These are phyloP conservation scores for Globisporangium uncinulatum DNA, from an alignment of 352 stramenopile species.

Conservation along the genomic window DNA sequence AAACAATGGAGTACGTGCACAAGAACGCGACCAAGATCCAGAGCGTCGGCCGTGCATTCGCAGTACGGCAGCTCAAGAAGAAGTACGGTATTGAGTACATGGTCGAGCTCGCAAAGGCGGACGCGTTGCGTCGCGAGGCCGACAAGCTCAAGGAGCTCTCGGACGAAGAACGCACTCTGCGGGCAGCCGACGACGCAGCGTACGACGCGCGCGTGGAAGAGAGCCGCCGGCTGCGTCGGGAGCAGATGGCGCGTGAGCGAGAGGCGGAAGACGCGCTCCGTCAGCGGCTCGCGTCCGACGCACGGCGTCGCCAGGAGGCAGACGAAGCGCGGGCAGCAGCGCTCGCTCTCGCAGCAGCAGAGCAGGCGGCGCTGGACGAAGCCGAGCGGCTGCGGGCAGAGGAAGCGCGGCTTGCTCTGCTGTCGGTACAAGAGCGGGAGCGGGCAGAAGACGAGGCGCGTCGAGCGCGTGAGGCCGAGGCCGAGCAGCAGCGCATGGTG, in stretches of 20 bases:
- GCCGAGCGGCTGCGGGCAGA: conserved; percentile 10
- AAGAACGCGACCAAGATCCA: conserved; percentile 88
- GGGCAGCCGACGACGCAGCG: conserved; percentile 40
- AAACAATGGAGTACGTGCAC: conserved; percentile 88
- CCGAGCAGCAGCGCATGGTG: conserved; percentile 2
- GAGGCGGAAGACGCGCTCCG: conserved; percentile 47
- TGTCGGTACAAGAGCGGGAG: conserved; percentile 5
- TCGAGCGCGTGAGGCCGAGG: conserved; percentile 1
- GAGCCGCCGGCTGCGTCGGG: conserved; percentile 63
- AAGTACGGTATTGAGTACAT: conserved; percentile 80
- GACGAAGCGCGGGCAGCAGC: conserved; percentile 12
- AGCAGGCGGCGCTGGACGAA: conserved; percentile 6
- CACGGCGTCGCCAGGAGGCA: conserved; percentile 12
- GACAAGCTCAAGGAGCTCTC: conserved; percentile 62
- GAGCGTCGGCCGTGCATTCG: conserved; percentile 68
- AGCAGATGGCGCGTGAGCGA: conserved; percentile 71
- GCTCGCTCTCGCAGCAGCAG: conserved; percentile 8
- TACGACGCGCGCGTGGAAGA: conserved; percentile 81
- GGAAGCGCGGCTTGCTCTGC: conserved; percentile 7
- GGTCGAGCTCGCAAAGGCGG: conserved; percentile 60
- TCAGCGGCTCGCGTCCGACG: conserved; percentile 37
- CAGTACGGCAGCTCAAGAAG: conserved; percentile 63
- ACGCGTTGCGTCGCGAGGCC: conserved; percentile 58
- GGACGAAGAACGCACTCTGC: conserved; percentile 45
- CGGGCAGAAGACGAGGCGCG: conserved; percentile 4